phyloP scores from a whole-genome alignment of 768 basidiomycete genomes.

The Pleurotus sapidus region DNA sequence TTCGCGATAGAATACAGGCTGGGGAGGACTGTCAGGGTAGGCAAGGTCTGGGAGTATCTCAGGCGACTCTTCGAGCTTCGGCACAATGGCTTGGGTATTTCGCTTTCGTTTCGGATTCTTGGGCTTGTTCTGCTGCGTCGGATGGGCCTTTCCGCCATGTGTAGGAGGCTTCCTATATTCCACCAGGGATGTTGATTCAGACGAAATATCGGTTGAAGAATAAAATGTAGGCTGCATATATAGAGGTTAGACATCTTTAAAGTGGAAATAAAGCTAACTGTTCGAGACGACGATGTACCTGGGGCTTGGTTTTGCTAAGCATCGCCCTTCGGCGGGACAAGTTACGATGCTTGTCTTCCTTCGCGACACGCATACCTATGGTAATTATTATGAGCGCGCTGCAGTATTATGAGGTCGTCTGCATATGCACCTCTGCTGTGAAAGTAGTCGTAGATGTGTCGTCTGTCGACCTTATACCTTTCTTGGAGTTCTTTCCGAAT shows the following conservation, averaged over 20 bases:
- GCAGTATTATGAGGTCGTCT: conserved; percentile 10
- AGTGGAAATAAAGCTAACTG: background rate
- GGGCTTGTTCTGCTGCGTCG: too few species aligned
- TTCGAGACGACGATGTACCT: background rate
- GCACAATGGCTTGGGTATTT: too few species aligned
- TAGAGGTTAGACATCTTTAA: background rate
- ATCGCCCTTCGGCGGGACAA: conserved; percentile 35
- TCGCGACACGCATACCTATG: conserved; percentile 56
- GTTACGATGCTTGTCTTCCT: conserved; percentile 61
- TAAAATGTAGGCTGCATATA: background rate
- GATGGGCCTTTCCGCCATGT: too few species aligned
- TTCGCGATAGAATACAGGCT: too few species aligned
- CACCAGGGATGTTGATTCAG: too few species aligned
- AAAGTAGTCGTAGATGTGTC: conserved; percentile 80
- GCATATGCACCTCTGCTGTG: conserved; percentile 47
- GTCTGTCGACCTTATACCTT: conserved; percentile 65
- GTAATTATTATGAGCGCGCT: background rate
- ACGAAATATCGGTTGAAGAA: background rate
- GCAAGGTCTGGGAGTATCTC: too few species aligned
- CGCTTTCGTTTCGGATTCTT: too few species aligned
- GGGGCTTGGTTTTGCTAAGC: background rate
- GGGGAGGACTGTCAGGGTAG: too few species aligned
- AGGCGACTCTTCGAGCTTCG: too few species aligned
- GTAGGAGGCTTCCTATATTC: too few species aligned
- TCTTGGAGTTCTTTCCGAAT: conserved; percentile 69